A percentile compares a stretch with the other conserved stretches of the same genome.
Conservation (phyloP, 345 rosid species). For the Eucalyptus curtisii region DNA sequence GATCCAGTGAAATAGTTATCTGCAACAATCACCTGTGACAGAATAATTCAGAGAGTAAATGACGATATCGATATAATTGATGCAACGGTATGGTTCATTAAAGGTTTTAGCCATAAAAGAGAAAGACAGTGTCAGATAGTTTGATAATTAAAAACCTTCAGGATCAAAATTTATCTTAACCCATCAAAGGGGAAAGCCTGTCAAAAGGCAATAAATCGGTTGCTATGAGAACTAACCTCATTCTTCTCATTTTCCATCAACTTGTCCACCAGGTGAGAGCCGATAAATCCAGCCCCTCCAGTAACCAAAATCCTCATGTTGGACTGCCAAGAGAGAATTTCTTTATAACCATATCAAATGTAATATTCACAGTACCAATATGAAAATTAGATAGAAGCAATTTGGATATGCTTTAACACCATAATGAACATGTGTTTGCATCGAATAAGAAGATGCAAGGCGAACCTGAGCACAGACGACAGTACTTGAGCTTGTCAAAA, state of each 20-base stretch:
- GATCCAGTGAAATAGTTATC: conserved; percentile 91
- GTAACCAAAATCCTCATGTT: conserved; percentile 90
- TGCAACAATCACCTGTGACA: conserved; percentile 39
- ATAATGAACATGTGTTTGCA: background rate
- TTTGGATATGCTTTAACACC: background rate
- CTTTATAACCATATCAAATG: background rate
- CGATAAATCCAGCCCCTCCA: conserved; percentile 99
- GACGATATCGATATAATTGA: background rate
- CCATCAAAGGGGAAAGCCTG: background rate
- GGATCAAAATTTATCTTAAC: background rate
- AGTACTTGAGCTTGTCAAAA: background rate
- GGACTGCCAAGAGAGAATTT: conserved; percentile 29
- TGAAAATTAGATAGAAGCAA: background rate
- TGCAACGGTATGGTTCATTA: background rate
- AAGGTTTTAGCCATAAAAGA: background rate
- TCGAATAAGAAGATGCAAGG: background rate
- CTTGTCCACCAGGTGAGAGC: conserved; percentile 91
- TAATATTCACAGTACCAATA: background rate
- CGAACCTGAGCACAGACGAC: background rate
- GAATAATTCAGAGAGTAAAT: background rate
- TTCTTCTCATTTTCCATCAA: conserved; percentile 92
- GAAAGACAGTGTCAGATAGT: background rate
- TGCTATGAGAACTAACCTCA: background rate
- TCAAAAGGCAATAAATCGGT: background rate
- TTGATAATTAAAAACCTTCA: background rate